Evolutionary conservation across 495 filamentous ascomycete genomes (phyloP), one percentile per base, ranked within the genome.

Genomic region (Aspergillus bertholletiae): DNA sequence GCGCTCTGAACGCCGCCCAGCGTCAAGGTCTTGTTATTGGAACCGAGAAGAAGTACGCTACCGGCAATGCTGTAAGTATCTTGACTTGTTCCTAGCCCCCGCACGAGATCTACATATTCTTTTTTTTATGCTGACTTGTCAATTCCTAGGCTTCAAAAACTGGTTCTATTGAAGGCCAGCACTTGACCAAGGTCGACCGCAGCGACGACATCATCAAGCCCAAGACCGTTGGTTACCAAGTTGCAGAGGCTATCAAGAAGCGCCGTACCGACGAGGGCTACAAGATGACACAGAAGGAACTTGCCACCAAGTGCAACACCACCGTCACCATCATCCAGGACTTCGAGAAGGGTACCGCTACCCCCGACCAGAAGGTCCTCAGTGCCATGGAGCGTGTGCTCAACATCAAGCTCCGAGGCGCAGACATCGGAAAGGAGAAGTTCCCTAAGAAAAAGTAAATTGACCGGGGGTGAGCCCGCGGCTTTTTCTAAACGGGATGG

Each of bases 161-260:
- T 56, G 78, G 68, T 46, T 77, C 80, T 56, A 70, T 78, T 58
- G 93, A 97, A 78, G 94, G 94, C 65, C 94, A 99, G 74, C 91
- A 88, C 67, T 80, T 97, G 49, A 97, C 94, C 41, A 99, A 97
- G 80, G 92, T 99, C 69, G 94, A 97, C 81, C 94, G 94, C 62
- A 83, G 85, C 71, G 95, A 97, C 80, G 94, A 97, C 70, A 96
- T 97, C 75, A 84, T 97, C 71, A 96, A 96, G 77, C 91, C 91
- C 61, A 92, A 92, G 73, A 96, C 90, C 50, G 81, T 97, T 46
- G 90, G 92, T 61, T 69, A 75, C 56, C 77, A 83, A 48, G 90
- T 97, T 56, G 92, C 88, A 56, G 81, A 88, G 54, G 90, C 87
- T 22, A 96, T 98, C 81, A 81, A 83, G 60, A 78, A 81, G 64